Base-by-base conservation (phyloP, 768 basidiomycete species). In the Mycena kentingensis region DNA sequence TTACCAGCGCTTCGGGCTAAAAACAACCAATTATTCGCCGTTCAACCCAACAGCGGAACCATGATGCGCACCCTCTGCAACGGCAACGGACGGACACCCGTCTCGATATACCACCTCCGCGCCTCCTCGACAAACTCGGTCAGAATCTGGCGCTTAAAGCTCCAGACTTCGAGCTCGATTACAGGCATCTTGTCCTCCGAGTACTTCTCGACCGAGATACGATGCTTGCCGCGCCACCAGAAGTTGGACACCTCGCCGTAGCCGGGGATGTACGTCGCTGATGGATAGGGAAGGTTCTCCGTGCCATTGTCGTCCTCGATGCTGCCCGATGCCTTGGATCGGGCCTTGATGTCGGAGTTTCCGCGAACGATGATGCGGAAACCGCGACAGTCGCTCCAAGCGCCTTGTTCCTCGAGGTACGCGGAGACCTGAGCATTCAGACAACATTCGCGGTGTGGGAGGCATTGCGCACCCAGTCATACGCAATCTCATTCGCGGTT, bases 331-430 rank as follows among this genome's bases (percentile, higher is more conserved):
- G 55, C 55, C 28, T 52, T 47, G 19, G 52, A 51, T 21, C 51
- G 51, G 48, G 52, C 53, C 15, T 46, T 48, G 31, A 57, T 39
- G 15, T 36, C 45, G 16, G 38, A 46, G 11, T 51, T 48, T 18
- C 53, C 42, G 24, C 56, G 56, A 0, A 51, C 56, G 43, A 57
- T 45, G 42, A 57, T 51, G 19, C 56, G 51, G 56, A 57, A 57
- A 3, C 51, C 53, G 5, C 56, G 51, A 13, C 51, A 57, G 22
- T 38, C 51, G n/a, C 53, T 57, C 56, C 56, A 57, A 13, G 53
- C 56, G 16, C 53, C 53, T 47, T 57, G 56, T 51, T 57, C 51
- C 47, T 57, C 56, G 48, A 57, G 43, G 32, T 57, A 57, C 10
- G 56, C 51, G 2, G 56, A 57, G 8, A 57, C 47, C 47, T 49